A percentile compares a stretch with the other conserved stretches of the same genome.
phyloP scores from a whole-genome alignment of 2,329 filamentous ascomycete species.

The Sphaerulina populicola region DNA sequence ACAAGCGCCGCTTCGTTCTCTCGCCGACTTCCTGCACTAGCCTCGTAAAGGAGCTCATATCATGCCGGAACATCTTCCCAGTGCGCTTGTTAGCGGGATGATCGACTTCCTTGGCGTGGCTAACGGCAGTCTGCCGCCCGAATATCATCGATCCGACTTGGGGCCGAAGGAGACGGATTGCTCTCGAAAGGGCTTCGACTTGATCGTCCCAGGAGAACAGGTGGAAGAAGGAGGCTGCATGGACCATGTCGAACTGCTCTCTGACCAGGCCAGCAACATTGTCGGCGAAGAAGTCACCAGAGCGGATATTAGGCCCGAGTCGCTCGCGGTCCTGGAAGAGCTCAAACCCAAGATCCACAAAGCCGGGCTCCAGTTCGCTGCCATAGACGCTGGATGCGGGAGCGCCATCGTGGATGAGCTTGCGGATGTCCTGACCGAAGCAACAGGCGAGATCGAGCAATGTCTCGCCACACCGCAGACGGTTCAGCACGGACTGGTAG shows the following conservation, averaged over 20 bases:
- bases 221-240: conserved; percentile 39
- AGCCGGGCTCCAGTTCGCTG: conserved; percentile 30
- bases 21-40: conserved; percentile 36
- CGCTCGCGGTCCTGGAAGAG: conserved; percentile 33
- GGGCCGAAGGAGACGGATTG: conserved; percentile 31
- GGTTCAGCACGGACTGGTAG: conserved; percentile 27
- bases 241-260: conserved; percentile 35
- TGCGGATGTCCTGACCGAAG: conserved; percentile 27
- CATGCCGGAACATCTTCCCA: conserved; percentile 32
- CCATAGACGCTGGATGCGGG: conserved; percentile 30
- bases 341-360: conserved; percentile 34
- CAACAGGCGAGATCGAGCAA: conserved; percentile 38
- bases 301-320: conserved; percentile 29
- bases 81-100: conserved; percentile 16
- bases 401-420: conserved; percentile 34
- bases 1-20: conserved; percentile 33
- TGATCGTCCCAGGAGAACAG: conserved; percentile 38
- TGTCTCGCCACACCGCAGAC: conserved; percentile 27
- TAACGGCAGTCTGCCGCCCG: conserved; percentile 35
- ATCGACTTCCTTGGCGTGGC: conserved; percentile 24
- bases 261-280: conserved; percentile 24
- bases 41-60: conserved; percentile 31
- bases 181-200: conserved; percentile 31
- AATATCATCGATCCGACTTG: conserved; percentile 33
- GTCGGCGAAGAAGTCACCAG: not conserved